A percentile compares a stretch with the other conserved stretches of the same genome.
Evolutionary conservation across 148 eudicot species (phyloP).

Genomic region (Persicaria maculosa): DNA sequence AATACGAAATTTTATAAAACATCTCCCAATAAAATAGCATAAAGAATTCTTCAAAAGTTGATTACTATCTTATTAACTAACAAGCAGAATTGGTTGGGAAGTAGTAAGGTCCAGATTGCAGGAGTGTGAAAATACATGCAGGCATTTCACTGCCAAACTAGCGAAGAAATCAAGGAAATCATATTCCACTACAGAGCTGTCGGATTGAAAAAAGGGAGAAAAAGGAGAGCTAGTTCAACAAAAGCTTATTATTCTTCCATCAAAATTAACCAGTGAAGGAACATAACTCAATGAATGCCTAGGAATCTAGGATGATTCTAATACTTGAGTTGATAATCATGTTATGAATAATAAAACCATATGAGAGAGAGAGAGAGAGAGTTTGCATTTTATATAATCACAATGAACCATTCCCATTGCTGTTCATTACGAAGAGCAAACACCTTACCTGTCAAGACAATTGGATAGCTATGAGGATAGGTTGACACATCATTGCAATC

Average conservation of each 20-base stretch:
- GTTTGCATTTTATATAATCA: neutral
- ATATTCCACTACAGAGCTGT: no score
- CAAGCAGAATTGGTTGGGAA: no score
- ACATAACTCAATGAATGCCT: neutral
- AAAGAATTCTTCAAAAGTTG: no score
- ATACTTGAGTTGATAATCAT: neutral
- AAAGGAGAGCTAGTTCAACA: constrained; percentile 1
- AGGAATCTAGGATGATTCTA: neutral
- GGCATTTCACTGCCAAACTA: no score
- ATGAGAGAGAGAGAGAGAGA: neutral
- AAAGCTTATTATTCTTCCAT: neutral
- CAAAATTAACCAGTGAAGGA: neutral
- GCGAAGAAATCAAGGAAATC: no score
- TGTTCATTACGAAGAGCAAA: neutral
- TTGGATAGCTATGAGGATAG: constrained; percentile 87
- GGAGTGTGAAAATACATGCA: no score
- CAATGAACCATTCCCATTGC: constrained; percentile 8
- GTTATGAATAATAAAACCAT: neutral
- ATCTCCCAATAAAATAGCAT: no score
- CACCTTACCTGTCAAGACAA: constrained; percentile 80
- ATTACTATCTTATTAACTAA: no score
- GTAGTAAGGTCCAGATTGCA: no score
- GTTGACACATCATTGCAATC: constrained; percentile 50
- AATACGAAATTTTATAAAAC: no score
- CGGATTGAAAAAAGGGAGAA: neutral